Evolutionary conservation across 306 rosid genomes (phyloP).

Genomic region (Fagus sylvatica): DNA sequence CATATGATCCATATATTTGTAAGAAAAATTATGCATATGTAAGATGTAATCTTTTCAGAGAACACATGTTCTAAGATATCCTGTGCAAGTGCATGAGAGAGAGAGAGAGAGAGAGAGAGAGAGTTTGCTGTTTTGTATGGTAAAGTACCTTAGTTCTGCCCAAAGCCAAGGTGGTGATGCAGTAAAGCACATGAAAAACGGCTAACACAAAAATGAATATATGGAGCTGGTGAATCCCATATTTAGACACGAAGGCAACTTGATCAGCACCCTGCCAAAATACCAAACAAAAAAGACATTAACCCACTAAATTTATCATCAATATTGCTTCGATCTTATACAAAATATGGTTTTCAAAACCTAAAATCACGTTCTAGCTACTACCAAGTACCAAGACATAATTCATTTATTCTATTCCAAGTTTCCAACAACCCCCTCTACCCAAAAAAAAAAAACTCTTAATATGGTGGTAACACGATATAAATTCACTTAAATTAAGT

Average conservation of each 20-base stretch:
- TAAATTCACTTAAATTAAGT: no score
- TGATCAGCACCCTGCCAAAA: slow-evolving; percentile 49
- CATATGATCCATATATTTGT: no score
- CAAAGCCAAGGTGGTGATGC: slow-evolving; percentile 57
- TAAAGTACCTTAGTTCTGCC: slow-evolving; percentile 68
- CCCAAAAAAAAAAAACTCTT: no score
- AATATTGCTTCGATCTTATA: no score
- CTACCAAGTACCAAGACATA: no score
- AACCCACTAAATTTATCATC: neutral
- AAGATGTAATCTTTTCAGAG: no score
- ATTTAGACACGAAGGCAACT: slow-evolving; percentile 80
- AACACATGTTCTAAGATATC: no score
- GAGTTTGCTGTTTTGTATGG: neutral
- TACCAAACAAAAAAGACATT: neutral
- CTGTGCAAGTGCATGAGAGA: neutral
- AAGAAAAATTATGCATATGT: no score
- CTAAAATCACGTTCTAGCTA: no score
- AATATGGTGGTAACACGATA: no score
- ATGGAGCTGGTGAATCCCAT: slow-evolving; percentile 91
- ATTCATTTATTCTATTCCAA: no score
- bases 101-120: neutral
- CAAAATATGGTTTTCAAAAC: neutral
- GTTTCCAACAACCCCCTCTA: no score
- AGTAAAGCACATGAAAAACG: slow-evolving; percentile 60
- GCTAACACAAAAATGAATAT: slow-evolving; percentile 80